Evolutionary conservation across 2,329 filamentous ascomycete genomes (phyloP).

Genomic region (Talaromyces sp.): DNA sequence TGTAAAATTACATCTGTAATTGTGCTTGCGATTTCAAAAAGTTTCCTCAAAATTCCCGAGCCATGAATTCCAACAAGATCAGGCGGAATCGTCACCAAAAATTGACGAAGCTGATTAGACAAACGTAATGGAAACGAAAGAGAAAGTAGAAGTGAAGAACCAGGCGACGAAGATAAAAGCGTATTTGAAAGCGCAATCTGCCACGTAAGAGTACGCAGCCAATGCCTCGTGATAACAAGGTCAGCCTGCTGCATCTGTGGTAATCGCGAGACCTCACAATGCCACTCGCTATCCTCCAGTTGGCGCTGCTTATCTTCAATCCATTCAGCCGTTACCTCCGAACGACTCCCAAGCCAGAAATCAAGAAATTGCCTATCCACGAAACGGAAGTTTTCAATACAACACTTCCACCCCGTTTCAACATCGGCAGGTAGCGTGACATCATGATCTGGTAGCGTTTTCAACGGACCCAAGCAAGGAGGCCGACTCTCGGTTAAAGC

Average conservation of each 20-base stretch:
- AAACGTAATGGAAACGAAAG: constrained; percentile 51
- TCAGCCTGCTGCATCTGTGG: constrained; percentile 52
- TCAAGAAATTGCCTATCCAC: constrained; percentile 50
- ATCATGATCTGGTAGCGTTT: constrained; percentile 45
- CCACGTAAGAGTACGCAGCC: constrained; percentile 54
- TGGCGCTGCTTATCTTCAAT: constrained; percentile 51
- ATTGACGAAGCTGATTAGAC: constrained; percentile 47
- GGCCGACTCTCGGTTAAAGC: constrained; percentile 54
- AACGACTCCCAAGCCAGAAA: constrained; percentile 47
- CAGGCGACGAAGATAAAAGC: constrained; percentile 41
- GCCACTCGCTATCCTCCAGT: constrained; percentile 44
- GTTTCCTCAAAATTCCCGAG: constrained; percentile 59
- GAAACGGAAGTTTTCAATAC: constrained; percentile 50
- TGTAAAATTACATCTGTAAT: constrained; percentile 61
- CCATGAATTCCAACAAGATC: constrained; percentile 59
- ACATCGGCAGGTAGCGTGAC: constrained; percentile 41
- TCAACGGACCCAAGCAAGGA: constrained; percentile 45
- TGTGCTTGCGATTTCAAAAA: constrained; percentile 64
- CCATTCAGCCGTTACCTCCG: constrained; percentile 44
- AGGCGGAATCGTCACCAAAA: constrained; percentile 45
- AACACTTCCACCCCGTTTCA: constrained; percentile 48
- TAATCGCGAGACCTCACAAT: constrained; percentile 41
- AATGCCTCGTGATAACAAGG: constrained; percentile 54
- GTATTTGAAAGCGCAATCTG: constrained; percentile 54
- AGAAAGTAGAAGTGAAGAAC: constrained; percentile 35